Base-by-base conservation (phyloP, 2,329 filamentous ascomycete genomes). In the Capronia epimyces region DNA sequence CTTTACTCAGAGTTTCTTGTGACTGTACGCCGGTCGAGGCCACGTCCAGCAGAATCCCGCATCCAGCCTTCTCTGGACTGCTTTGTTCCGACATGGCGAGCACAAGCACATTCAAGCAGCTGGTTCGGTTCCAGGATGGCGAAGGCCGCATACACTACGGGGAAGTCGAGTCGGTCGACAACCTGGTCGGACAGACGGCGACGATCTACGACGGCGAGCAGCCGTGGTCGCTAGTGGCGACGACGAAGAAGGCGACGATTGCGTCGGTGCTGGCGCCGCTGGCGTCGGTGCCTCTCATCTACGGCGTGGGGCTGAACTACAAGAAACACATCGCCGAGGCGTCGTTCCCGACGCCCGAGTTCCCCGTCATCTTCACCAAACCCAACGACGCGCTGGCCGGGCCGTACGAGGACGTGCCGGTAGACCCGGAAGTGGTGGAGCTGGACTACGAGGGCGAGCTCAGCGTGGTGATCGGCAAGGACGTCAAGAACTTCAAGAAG, bases 381-480 rank as follows among this genome's bases (percentile, higher is more conserved):
- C 46, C 25, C 6, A 27, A 27, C 25, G 53, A 56, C 32, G 37
- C 15, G 56, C 64, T 44, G 57, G 64, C 57, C 43, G 67, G 27
- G 55, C 63, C 50, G 61, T 67, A 55, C 63, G 67, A 57, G 16
- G 50, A 55, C 20, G 67, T 72, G 22, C 60, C 64, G 0, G 65
- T 72, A 41, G 65, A 70, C 20, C 66, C 66, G 44, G 59, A 70
- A 15, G 66, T 66, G 0, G 66, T 70, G 48, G 67, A 55, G n/a
- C 36, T 55, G 2, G 55, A 57, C 39, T 57, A 57, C 41, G 55
- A 57, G 37, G 55, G 45, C 21, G 53, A 56, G 22, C 32, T 56
- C 10, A 42, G 67, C 45, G 69, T 83, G n/a, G 70, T 82, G 1
- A 75, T 80, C 18, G 74, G 73, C 1, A 73, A 72, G 36, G 70